Evolutionary conservation across 2,329 filamentous ascomycete genomes (phyloP).

Genomic region (Colletotrichum trifolii): DNA sequence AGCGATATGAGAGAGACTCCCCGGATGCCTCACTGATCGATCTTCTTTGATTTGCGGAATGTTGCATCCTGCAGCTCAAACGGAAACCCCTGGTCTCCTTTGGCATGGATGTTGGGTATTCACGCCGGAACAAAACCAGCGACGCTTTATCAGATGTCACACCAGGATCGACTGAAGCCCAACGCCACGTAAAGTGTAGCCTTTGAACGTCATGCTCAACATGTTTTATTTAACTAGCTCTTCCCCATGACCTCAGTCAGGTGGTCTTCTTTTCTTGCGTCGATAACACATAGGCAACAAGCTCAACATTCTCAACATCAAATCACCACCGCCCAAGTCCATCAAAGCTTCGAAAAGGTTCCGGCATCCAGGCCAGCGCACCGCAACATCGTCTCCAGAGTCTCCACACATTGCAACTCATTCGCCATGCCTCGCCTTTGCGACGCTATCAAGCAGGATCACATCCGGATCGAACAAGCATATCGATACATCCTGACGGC

Average conservation of each 20-base stretch:
- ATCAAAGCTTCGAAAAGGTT: neutral
- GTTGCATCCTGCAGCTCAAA: slow-evolving; percentile 8
- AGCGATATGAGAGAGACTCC: neutral
- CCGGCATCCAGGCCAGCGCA: neutral
- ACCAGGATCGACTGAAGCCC: neutral
- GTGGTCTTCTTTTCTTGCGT: too few species aligned
- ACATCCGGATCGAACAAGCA: slow-evolving; percentile 30
- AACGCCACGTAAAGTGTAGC: neutral
- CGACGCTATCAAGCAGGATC: slow-evolving; percentile 33
- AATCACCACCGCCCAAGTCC: neutral
- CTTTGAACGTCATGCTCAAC: slow-evolving; percentile 18
- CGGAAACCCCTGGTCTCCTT: neutral
- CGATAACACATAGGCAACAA: too few species aligned
- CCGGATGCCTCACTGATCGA: slow-evolving; percentile 26
- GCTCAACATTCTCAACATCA: too few species aligned
- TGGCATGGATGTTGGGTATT: too few species aligned
- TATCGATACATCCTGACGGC: slow-evolving; percentile 28
- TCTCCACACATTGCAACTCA: neutral
- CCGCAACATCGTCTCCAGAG: too few species aligned
- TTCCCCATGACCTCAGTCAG: too few species aligned
- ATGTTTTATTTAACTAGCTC: slow-evolving; percentile 1
- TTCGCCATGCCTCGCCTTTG: slow-evolving; percentile 26
- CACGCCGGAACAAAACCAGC: too few species aligned
- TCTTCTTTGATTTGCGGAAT: slow-evolving; percentile 28
- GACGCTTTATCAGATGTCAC: slow-evolving; percentile 15